Conservation (phyloP, 176 grass and related monocot species). For the Oryza officinalis region DNA sequence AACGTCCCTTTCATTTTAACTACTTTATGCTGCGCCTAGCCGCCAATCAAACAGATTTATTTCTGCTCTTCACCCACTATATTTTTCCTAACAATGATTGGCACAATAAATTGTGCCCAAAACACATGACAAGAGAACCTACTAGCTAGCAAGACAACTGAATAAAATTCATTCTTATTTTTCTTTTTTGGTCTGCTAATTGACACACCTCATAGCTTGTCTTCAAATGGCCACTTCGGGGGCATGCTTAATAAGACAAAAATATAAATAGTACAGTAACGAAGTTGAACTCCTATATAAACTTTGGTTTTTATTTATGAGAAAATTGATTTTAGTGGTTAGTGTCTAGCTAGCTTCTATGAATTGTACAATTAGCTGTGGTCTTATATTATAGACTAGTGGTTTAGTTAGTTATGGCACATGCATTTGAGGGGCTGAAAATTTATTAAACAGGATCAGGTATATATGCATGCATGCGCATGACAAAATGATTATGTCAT, state of each 20-base stretch:
- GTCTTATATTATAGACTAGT: too few relatives aligned
- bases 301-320: conserved; percentile 6
- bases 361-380: too few relatives aligned
- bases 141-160: neutral
- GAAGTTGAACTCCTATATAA: conserved; percentile 25
- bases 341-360: conserved; percentile 4
- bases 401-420: neutral
- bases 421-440: neutral
- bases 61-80: conserved; percentile 26
- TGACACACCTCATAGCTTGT: neutral
- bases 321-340: neutral
- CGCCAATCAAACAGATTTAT: conserved; percentile 2
- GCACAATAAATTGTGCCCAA: conserved; percentile 17
- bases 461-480: neutral
- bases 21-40: conserved; percentile 36
- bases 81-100: conserved; percentile 44
- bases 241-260: neutral
- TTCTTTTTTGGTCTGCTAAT: neutral
- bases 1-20: conserved; percentile 30
- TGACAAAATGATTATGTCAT: conserved; percentile 20
- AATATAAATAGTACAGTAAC: neutral
- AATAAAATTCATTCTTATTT: too few relatives aligned
- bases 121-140: conserved; percentile 5
- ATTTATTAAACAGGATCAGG: neutral
- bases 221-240: conserved; percentile 1